These are phyloP conservation scores for Helichrysum umbraculigerum DNA, from an alignment of 129 eudicot species.

Conservation along the genomic window DNA sequence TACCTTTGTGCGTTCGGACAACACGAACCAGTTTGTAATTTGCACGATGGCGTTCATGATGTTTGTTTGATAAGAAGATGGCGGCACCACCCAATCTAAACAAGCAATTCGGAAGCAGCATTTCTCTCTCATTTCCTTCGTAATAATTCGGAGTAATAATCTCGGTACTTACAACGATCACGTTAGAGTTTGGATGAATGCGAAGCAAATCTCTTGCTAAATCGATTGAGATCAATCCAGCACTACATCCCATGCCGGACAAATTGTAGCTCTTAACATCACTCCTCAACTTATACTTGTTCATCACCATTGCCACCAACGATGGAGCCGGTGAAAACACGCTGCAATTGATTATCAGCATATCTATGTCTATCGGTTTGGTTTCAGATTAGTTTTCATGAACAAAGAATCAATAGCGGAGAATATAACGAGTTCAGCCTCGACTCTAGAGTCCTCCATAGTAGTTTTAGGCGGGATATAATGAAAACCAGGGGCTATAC, in stretches of 20 bases:
- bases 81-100: slow-evolving; percentile 77
- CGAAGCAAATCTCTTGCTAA: slow-evolving; percentile 61
- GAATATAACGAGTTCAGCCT: slow-evolving; percentile 60
- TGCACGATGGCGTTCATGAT: slow-evolving; percentile 37
- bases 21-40: slow-evolving; percentile 58
- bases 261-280: slow-evolving; percentile 60
- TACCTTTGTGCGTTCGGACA: slow-evolving; percentile 62
- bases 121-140: slow-evolving; percentile 62
- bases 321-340: slow-evolving; percentile 72
- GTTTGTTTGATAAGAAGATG: slow-evolving; percentile 48
- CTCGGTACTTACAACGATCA: slow-evolving; percentile 57
- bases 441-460: slow-evolving; percentile 59
- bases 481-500: slow-evolving; percentile 62
- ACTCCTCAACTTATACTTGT: slow-evolving; percentile 64
- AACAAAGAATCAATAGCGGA: slow-evolving; percentile 51
- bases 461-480: slow-evolving; percentile 62
- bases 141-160: slow-evolving; percentile 67
- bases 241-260: slow-evolving; percentile 77
- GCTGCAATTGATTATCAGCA: slow-evolving; percentile 65
- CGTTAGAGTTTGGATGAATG: slow-evolving; percentile 49
- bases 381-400: slow-evolving; percentile 41
- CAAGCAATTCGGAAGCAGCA: slow-evolving; percentile 72
- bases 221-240: slow-evolving; percentile 57
- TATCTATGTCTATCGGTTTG: slow-evolving; percentile 68
- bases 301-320: slow-evolving; percentile 64